phyloP scores from a whole-genome alignment of 73 alveolate genomes.

The Paramecium tetraurelia region DNA sequence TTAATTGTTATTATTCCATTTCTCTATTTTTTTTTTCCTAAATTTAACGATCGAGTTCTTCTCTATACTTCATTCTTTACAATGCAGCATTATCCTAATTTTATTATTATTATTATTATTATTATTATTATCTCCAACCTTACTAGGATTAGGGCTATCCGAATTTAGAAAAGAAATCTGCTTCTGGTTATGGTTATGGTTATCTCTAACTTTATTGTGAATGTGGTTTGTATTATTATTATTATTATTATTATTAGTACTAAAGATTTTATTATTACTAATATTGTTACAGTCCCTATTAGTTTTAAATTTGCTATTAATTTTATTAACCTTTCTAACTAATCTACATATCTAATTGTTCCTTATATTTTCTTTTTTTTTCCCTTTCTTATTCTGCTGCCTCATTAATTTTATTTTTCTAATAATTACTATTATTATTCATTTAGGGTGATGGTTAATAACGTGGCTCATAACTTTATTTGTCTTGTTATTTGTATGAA shows the following conservation, averaged over 20 bases:
- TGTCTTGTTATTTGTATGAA: background rate
- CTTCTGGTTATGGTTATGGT: background rate
- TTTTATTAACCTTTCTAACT: background rate
- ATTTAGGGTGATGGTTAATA: background rate
- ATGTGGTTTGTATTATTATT: background rate
- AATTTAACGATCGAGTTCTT: slow-evolving; percentile 28
- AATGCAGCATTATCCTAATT: background rate
- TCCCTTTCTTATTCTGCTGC: background rate
- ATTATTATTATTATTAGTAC: background rate
- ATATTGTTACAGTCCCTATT: background rate
- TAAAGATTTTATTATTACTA: background rate
- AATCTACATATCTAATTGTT: background rate
- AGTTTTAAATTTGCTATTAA: background rate
- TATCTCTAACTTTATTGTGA: background rate
- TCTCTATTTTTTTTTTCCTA: slow-evolving; percentile 37
- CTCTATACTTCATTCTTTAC: slow-evolving; percentile 11
- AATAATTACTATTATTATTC: background rate
- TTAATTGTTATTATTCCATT: background rate
- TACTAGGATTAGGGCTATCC: slow-evolving; percentile 30
- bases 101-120: background rate
- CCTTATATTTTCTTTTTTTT: slow-evolving; percentile 33
- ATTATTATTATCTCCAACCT: background rate
- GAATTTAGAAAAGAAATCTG: slow-evolving; percentile 22
- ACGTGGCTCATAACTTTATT: background rate
- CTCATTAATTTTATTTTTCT: background rate